phyloP scores from a whole-genome alignment of 371 early-diverging fungal species.

The Fennellomyces sp. region DNA sequence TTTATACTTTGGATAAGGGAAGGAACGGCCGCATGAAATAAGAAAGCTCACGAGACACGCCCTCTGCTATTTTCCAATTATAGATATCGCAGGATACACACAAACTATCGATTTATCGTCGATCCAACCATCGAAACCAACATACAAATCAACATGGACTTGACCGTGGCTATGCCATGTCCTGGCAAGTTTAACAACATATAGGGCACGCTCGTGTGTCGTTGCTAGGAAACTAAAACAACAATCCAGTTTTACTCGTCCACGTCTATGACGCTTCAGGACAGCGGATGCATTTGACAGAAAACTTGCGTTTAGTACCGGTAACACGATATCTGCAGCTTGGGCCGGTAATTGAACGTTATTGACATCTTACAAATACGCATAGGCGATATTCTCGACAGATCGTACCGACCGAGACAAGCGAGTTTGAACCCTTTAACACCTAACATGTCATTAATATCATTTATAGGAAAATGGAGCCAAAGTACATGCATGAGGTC shows the following conservation, averaged over 20 bases:
- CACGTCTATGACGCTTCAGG: constrained; percentile 57
- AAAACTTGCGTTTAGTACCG: constrained; percentile 42
- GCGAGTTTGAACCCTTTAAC: neutral
- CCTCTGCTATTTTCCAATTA: too few relatives aligned
- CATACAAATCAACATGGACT: constrained; percentile 86
- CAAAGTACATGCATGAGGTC: constrained; percentile 42
- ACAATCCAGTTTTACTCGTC: constrained; percentile 26
- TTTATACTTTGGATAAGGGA: neutral
- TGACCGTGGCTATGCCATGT: constrained; percentile 92
- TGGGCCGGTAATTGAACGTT: neutral
- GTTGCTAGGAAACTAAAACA: neutral
- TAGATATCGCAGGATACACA: constrained; percentile 57
- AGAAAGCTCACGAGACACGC: neutral
- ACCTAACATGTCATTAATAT: too few relatives aligned
- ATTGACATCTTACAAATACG: neutral
- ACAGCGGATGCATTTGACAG: constrained; percentile 41
- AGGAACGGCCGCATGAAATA: neutral
- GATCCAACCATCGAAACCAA: constrained; percentile 67
- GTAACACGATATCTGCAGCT: constrained; percentile 25
- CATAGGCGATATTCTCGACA: constrained; percentile 49
- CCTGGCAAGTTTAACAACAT: constrained; percentile 47
- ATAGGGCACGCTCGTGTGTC: neutral
- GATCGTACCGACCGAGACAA: constrained; percentile 20
- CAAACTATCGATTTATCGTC: constrained; percentile 79
- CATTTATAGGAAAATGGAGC: constrained; percentile 21